These are phyloP conservation scores for Citrus reticulata DNA, from an alignment of 345 rosid species.

Conservation along the genomic window DNA sequence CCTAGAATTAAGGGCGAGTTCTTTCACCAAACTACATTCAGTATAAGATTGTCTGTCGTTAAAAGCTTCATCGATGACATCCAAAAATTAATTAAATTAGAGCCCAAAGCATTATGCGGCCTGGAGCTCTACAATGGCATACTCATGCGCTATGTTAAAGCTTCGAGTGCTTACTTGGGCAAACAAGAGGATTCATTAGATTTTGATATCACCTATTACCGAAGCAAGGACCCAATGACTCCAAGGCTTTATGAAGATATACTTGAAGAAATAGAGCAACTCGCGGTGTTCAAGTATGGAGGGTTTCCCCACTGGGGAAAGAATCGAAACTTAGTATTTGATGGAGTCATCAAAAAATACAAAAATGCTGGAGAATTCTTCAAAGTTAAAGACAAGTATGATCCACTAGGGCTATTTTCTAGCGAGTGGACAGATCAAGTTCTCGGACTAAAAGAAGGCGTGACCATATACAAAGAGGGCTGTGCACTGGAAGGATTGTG, in stretches of 20 bases:
- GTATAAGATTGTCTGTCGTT: constrained; percentile 41
- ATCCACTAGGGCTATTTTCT: constrained; percentile 68
- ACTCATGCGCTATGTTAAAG: constrained; percentile 66
- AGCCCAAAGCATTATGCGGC: constrained; percentile 48
- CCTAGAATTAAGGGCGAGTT: constrained; percentile 58
- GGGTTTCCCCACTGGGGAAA: constrained; percentile 91
- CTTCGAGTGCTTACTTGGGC: constrained; percentile 62
- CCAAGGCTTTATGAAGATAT: constrained; percentile 68
- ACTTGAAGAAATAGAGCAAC: constrained; percentile 78
- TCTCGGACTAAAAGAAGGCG: constrained; percentile 44
- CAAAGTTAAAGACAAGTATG: constrained; percentile 50
- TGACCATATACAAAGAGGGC: constrained; percentile 40
- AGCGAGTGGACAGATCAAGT: constrained; percentile 65
- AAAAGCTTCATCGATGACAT: constrained; percentile 61
- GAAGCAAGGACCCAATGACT: constrained; percentile 56
- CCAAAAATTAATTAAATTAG: constrained; percentile 46
- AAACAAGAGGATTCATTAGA: constrained; percentile 64
- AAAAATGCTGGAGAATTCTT: constrained; percentile 38
- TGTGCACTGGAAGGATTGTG: constrained; percentile 85
- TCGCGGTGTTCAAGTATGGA: constrained; percentile 70
- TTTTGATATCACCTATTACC: constrained; percentile 68
- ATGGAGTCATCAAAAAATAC: constrained; percentile 54
- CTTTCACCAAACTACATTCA: constrained; percentile 61
- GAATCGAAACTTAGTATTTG: constrained; percentile 63
- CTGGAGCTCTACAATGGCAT: constrained; percentile 64